phyloP scores from a whole-genome alignment of 805 yeast genomes.

The Saccharomycopsis javanensis region DNA sequence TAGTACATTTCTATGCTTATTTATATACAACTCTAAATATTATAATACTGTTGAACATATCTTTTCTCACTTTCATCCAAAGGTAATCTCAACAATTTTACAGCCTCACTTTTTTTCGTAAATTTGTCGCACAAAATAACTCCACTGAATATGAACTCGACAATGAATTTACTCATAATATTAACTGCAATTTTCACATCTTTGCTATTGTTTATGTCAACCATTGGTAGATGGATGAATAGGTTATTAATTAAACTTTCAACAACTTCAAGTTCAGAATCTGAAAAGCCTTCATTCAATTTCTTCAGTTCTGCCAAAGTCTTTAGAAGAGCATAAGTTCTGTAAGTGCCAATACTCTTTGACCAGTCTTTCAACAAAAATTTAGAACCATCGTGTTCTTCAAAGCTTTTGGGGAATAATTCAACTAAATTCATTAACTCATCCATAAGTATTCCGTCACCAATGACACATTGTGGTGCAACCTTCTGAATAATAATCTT shows the following conservation, averaged over 20 bases:
- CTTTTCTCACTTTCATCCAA: conserved; percentile 38
- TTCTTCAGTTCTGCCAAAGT: neutral
- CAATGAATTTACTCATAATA: conserved; percentile 42
- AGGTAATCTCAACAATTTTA: conserved; percentile 31
- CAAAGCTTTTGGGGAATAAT: conserved; percentile 32
- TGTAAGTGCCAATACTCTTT: conserved; percentile 50
- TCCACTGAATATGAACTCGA: conserved; percentile 17
- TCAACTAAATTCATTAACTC: conserved; percentile 31
- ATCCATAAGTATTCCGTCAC: conserved; percentile 28
- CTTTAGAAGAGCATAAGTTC: conserved; percentile 34
- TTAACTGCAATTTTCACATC: conserved; percentile 25
- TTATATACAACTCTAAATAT: neutral
- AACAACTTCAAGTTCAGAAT: neutral
- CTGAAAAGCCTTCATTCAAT: neutral
- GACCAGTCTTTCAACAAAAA: conserved; percentile 38
- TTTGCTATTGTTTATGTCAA: neutral
- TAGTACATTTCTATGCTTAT: neutral
- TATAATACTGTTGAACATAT: conserved; percentile 24
- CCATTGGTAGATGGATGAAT: conserved; percentile 11
- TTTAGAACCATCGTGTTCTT: conserved; percentile 22
- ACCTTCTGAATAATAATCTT: conserved; percentile 41
- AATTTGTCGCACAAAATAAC: neutral
- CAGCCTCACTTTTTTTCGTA: conserved; percentile 22
- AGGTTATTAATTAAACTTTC: conserved; percentile 8
- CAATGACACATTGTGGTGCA: conserved; percentile 64